A percentile compares a stretch with the other conserved stretches of the same genome.
These are phyloP conservation scores for Metarhizium brunneum DNA, from an alignment of 2,329 filamentous ascomycete genomes.

Conservation along the genomic window DNA sequence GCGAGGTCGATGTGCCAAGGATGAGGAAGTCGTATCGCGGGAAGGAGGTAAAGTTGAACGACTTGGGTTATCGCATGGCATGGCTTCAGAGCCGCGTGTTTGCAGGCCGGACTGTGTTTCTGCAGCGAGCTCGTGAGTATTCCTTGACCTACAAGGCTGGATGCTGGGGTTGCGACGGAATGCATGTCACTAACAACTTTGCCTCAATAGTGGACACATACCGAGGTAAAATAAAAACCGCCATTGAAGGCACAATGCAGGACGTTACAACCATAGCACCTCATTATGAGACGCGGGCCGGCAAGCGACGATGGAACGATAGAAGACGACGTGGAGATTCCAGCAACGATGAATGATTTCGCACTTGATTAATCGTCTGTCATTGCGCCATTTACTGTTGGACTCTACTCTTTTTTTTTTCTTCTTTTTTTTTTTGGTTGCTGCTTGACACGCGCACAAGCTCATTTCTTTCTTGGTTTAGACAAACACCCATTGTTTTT, in stretches of 20 bases:
- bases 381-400: not conserved
- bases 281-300: slow-evolving; percentile 81
- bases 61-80: slow-evolving; percentile 88
- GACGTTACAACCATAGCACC: slow-evolving; percentile 65
- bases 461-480: not conserved
- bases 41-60: slow-evolving; percentile 86
- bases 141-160: not conserved
- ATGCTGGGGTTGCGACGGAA: not conserved
- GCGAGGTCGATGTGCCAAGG: slow-evolving; percentile 65
- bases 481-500: not conserved
- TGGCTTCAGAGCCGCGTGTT: slow-evolving; percentile 95
- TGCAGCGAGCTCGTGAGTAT: slow-evolving; percentile 81
- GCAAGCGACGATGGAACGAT: slow-evolving; percentile 69
- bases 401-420: not conserved
- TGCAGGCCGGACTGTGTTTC: slow-evolving; percentile 73
- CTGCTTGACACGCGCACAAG: not conserved
- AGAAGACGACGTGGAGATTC: slow-evolving; percentile 31
- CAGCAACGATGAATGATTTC: slow-evolving; percentile 19
- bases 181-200: slow-evolving; percentile 5
- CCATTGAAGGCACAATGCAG: slow-evolving; percentile 69
- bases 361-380: not conserved
- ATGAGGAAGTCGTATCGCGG: slow-evolving; percentile 60
- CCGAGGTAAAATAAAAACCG: slow-evolving; percentile 79
- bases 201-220: slow-evolving; percentile 71
- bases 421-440: no score